phyloP scores from a whole-genome alignment of 192 early-diverging fungal species.

The Podila epigama region DNA sequence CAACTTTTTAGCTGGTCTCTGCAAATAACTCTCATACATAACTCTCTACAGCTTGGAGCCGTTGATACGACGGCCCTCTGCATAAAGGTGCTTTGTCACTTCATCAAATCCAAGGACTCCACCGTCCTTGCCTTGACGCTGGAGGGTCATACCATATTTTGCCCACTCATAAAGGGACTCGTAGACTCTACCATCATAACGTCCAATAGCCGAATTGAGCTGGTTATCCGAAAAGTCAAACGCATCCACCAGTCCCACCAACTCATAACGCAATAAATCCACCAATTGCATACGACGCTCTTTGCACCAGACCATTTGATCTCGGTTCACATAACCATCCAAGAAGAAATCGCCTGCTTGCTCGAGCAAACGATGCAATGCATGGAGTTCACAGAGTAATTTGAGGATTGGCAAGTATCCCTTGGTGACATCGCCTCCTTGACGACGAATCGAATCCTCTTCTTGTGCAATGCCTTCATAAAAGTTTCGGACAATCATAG shows the following conservation, averaged over 20 bases:
- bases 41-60: slow-evolving; percentile 26
- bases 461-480: slow-evolving; percentile 66
- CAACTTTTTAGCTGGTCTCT: no score
- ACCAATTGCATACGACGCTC: slow-evolving; percentile 64
- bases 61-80: slow-evolving; percentile 34
- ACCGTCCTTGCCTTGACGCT: slow-evolving; percentile 35
- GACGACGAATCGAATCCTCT: slow-evolving; percentile 3
- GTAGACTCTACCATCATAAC: slow-evolving; percentile 85
- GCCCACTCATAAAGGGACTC: slow-evolving; percentile 70
- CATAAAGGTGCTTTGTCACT: slow-evolving; percentile 35
- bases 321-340: slow-evolving; percentile 71
- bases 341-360: slow-evolving; percentile 80
- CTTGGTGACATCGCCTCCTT: slow-evolving; percentile 28
- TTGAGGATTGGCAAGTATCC: slow-evolving; percentile 67
- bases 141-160: slow-evolving; percentile 44
- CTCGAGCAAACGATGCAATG: slow-evolving; percentile 72
- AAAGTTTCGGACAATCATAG: slow-evolving; percentile 80
- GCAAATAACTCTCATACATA: no score
- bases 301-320: slow-evolving; percentile 68
- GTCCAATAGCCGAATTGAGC: slow-evolving; percentile 85
- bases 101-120: slow-evolving; percentile 41
- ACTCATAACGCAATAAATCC: slow-evolving; percentile 67
- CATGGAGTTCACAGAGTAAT: slow-evolving; percentile 74
- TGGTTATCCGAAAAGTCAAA: slow-evolving; percentile 87
- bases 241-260: slow-evolving; percentile 83